Percentiles rank a stretch among this genome's conserved stretches.
Evolutionary conservation across 345 rosid species (phyloP).

Genomic region (Murraya koenigii): DNA sequence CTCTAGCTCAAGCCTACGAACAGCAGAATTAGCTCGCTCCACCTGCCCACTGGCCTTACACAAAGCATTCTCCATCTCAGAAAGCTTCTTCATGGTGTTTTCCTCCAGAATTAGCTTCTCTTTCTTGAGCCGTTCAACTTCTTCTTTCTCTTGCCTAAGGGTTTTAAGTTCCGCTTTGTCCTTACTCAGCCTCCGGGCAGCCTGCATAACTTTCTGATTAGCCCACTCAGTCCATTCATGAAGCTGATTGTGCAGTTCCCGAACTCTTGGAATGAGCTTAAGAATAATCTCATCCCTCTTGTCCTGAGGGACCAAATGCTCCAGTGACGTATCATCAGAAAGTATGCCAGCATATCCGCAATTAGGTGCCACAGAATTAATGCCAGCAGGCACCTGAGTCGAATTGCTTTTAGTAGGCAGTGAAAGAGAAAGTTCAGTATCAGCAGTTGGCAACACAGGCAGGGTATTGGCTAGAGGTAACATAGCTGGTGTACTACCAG

Average conservation of each 20-base stretch:
- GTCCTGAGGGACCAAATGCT: conserved; percentile 44
- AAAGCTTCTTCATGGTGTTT: conserved; percentile 72
- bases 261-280: conserved; percentile 49
- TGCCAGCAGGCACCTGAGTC: conserved; percentile 32
- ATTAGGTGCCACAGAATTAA: conserved; percentile 32
- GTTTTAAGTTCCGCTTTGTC: conserved; percentile 84
- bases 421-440: conserved; percentile 68
- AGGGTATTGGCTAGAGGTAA: conserved; percentile 27
- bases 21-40: conserved; percentile 64
- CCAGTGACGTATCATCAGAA: conserved; percentile 43
- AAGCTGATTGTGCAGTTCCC: conserved; percentile 59
- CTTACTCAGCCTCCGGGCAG: conserved; percentile 74
- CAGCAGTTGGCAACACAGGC: conserved; percentile 35
- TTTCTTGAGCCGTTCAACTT: conserved; percentile 79
- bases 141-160: conserved; percentile 84
- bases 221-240: conserved; percentile 98
- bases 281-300: conserved; percentile 59
- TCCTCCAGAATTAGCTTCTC: conserved; percentile 78
- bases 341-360: conserved; percentile 39
- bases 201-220: conserved; percentile 96
- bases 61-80: conserved; percentile 86
- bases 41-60: conserved; percentile 78
- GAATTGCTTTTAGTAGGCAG: conserved; percentile 42
- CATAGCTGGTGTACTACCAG: conserved; percentile 18
- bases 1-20: conserved; percentile 77